Evolutionary conservation across 1,139 yeast species (phyloP).

Genomic region (Fermentozyma sake): DNA sequence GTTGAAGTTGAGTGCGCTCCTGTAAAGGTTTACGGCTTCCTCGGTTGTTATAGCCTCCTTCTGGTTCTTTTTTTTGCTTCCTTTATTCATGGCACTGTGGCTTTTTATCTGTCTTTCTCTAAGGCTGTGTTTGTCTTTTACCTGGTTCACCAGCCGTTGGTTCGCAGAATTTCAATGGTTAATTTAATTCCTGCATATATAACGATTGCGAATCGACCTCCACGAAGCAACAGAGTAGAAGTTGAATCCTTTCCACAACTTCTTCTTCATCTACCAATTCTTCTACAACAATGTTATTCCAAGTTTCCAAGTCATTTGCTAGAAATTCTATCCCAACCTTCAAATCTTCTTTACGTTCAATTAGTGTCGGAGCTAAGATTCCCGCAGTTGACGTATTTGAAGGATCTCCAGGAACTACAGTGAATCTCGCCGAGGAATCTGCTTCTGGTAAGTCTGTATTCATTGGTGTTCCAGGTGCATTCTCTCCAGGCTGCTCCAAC

Average conservation of each 20-base stretch:
- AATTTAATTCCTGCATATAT: too few relatives aligned
- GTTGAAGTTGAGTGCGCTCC: slow-evolving; percentile 69
- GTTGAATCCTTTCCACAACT: not conserved
- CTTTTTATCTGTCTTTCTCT: slow-evolving; percentile 1
- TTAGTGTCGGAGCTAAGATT: slow-evolving; percentile 50
- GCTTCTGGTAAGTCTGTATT: slow-evolving; percentile 52
- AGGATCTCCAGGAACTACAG: slow-evolving; percentile 63
- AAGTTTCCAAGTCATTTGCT: slow-evolving; percentile 6
- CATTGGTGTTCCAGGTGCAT: slow-evolving; percentile 89
- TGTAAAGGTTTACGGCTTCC: slow-evolving; percentile 52
- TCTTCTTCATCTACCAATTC: not conserved
- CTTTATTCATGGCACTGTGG: not conserved
- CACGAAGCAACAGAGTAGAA: slow-evolving; percentile 1
- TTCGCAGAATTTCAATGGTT: too few relatives aligned
- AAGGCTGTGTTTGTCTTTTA: not conserved
- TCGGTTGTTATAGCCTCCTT: slow-evolving; percentile 22
- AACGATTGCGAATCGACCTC: too few relatives aligned
- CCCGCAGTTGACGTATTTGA: slow-evolving; percentile 57
- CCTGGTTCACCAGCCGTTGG: not conserved
- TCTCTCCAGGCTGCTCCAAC: slow-evolving; percentile 80
- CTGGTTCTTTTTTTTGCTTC: slow-evolving; percentile 1
- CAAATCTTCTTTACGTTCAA: slow-evolving; percentile 20
- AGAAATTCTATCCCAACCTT: too few relatives aligned
- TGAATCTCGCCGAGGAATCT: slow-evolving; percentile 57
- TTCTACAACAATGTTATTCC: slow-evolving; percentile 3